Evolutionary conservation across 331 rosid genomes (phyloP), one percentile per base, ranked within the genome.

Genomic region (Prunus yedoensis): DNA sequence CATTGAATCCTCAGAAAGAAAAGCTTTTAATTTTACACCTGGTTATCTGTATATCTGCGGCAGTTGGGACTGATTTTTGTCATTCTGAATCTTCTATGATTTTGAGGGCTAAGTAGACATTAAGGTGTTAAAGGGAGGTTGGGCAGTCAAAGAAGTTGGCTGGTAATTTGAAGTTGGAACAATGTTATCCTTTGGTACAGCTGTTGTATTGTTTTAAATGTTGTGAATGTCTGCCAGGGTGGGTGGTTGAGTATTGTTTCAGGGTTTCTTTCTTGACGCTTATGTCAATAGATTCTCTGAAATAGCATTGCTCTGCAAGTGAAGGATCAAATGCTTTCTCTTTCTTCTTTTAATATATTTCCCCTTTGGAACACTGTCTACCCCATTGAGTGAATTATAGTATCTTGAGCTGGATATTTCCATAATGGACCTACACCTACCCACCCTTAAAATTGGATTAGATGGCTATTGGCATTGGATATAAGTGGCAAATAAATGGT

Each of bases 101-200:
- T 47, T 47, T 47, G 16, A 47, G 52, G 17, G 17, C n/a, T 6
- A 30, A 30, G 62, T 11, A 30, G 74, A 28, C 49, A 5, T n/a
- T n/a, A 52, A 28, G 30, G 46, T 50, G 50, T 70, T 53, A 56
- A 70, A 32, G 63, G 74, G 51, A 32, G 64, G 74, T 50, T 69
- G 16, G 28, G 74, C 49, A 11, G 14, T 70, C 51, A 9, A n/a
- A 32, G 51, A n/a, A 70, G 50, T 51, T 17, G 45, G 46, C 45
- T 50, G 74, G 60, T n/a, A 50, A 50, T 51, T n/a, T 28, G 47
- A 54, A 52, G 25, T 5, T 28, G 47, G 58, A 56, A 10, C 2
- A 11, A n/a, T 51, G 45, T 28, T 54, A 5, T 12, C 30, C 14
- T 28, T 35, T 62, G 23, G 12, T 63, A 18, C 13, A 10, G 49